Base-by-base conservation (phyloP, 805 yeast genomes). In the Myxozyma melibiosi region DNA sequence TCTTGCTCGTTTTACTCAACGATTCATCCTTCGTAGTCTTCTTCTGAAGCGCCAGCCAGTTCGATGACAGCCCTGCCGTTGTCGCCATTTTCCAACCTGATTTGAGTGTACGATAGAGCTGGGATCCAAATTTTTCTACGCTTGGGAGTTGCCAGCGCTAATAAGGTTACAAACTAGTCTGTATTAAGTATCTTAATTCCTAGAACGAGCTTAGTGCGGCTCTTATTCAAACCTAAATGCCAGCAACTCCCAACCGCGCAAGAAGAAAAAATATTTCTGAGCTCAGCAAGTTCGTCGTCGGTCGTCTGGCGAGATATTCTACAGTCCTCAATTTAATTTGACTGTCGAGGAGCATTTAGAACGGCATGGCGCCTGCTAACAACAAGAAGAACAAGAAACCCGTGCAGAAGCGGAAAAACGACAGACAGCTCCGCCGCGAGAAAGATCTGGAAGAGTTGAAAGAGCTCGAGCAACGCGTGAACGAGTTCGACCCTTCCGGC, bases 21-120 rank as follows among this genome's bases (percentile, higher is more conserved):
- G 22, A 14, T 7, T 45, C 50, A 1, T 7, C 9, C 13, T 5
- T 34, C 5, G 16, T 22, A 24, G 31, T 48, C 16, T 38, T 35
- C 39, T 56, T 47, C 27, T 51, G 63, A 13, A 58, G 44, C 20
- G 57, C 57, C 1, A 40, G 33, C 63, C 63, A 58, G 42, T 58
- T 58, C 11, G 60, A 48, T 7, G 63, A 58, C 16, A 58, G 25
- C 14, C 49, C 49, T n/a, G 56, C 55, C 51, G 48, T 52, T 2
- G 18, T 22, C 28, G 34, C 24, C 18, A 11, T 16, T 34, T 13
- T 33, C 4, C 16, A 4, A 22, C 13, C 24, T 22, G 25, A 4
- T 22, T 7, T 4, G 16, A 9, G 13, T 13, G 25, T 39, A 20
- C 9, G 4, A 9, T 39, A 18, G 11, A 16, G 43, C 24, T 39